Conservation (phyloP, 371 early-diverging fungal genomes). For the Actinomucor elegans region DNA sequence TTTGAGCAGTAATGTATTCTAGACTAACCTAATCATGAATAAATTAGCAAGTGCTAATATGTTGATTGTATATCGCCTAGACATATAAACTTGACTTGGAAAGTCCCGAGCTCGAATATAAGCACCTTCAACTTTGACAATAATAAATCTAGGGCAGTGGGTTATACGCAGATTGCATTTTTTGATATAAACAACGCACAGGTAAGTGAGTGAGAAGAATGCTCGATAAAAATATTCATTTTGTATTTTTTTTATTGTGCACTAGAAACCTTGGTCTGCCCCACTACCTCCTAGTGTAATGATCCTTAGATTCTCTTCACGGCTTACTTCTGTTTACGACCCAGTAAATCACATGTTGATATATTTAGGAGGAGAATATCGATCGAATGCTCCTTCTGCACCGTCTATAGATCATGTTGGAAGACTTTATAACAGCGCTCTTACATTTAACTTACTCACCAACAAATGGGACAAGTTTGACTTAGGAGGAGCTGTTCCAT, state of each 20-base stretch:
- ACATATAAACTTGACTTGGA: not conserved
- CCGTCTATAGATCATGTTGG: not conserved
- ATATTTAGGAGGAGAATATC: slow-evolving; percentile 1
- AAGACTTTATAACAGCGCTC: not conserved
- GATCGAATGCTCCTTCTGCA: not conserved
- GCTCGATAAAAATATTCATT: too few relatives aligned
- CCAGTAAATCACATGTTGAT: not conserved
- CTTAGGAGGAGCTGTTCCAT: not conserved
- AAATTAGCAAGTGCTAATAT: too few relatives aligned
- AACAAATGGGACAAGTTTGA: not conserved
- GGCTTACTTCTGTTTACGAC: not conserved
- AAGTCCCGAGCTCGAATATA: not conserved
- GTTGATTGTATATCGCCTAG: not conserved
- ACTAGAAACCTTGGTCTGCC: not conserved
- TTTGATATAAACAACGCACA: too few relatives aligned
- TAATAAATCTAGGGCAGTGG: not conserved
- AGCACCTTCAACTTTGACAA: not conserved
- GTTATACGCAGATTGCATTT: slow-evolving; percentile 1
- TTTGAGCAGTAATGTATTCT: not conserved
- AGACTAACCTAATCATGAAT: not conserved
- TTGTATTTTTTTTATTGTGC: too few relatives aligned
- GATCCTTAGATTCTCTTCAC: not conserved
- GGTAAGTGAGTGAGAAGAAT: too few relatives aligned
- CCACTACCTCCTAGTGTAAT: not conserved
- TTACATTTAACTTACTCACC: not conserved